Percentiles rank a stretch among this genome's conserved stretches.
Evolutionary conservation across 768 basidiomycete genomes (phyloP).

Genomic region (Mycena rosella): DNA sequence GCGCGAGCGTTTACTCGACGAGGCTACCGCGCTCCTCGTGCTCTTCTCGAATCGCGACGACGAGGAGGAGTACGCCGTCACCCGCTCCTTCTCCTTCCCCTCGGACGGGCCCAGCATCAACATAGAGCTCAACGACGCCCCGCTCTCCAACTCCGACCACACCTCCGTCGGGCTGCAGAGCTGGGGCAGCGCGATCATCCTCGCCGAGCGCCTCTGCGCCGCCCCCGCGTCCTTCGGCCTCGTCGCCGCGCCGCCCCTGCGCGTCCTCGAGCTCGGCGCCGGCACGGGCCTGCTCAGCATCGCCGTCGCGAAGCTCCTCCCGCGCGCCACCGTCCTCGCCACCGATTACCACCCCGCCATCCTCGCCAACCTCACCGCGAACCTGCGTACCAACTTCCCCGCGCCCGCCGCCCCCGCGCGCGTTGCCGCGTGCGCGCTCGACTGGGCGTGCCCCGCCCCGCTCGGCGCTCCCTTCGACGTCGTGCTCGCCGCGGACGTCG

Average conservation of each 20-base stretch:
- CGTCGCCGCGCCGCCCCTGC: constrained; percentile 41
- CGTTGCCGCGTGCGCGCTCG: constrained; percentile 65
- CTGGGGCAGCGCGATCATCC: constrained; percentile 83
- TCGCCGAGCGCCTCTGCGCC: constrained; percentile 73
- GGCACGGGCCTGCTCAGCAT: constrained; percentile 90
- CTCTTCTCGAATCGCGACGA: constrained; percentile 59
- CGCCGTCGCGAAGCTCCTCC: constrained; percentile 63
- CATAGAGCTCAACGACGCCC: constrained; percentile 78
- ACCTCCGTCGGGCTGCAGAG: constrained; percentile 88
- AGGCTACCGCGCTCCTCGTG: constrained; percentile 70
- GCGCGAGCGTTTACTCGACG: constrained; percentile 63
- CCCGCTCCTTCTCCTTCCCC: constrained; percentile 66
- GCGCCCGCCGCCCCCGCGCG: constrained; percentile 32
- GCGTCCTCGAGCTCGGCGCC: constrained; percentile 85
- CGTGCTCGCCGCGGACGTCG: constrained; percentile 83
- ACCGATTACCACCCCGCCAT: constrained; percentile 88
- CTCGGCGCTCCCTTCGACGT: constrained; percentile 67
- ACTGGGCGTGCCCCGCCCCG: constrained; percentile 65
- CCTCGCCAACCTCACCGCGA: constrained; percentile 72
- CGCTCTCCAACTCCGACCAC: constrained; percentile 73
- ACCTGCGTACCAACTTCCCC: constrained; percentile 68
- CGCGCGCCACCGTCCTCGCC: constrained; percentile 60
- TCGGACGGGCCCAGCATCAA: constrained; percentile 46
- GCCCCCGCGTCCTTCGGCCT: constrained; percentile 58
- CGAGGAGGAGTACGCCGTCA: constrained; percentile 56